phyloP scores from a whole-genome alignment of 2,329 filamentous ascomycete species.

The Exophiala sideris region DNA sequence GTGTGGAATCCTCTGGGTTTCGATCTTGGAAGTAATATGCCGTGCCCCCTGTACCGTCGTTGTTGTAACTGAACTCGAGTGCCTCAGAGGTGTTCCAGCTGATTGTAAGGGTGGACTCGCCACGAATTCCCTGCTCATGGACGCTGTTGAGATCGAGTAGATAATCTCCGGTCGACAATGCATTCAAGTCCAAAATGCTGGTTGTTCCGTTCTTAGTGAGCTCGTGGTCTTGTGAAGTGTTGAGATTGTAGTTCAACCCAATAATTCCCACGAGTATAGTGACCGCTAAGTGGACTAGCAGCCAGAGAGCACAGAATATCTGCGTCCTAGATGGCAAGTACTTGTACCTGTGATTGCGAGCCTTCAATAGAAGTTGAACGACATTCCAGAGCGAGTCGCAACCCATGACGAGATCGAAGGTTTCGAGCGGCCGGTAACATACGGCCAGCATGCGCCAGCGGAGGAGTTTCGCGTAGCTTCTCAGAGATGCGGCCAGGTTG shows the following conservation, averaged over 20 bases:
- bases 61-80: slow-evolving; percentile 23
- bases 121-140: slow-evolving; percentile 21
- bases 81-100: slow-evolving; percentile 5
- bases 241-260: slow-evolving; percentile 26
- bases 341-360: slow-evolving; percentile 6
- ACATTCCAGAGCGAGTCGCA: slow-evolving; percentile 24
- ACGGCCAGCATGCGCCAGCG: slow-evolving; percentile 23
- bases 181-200: slow-evolving; percentile 19
- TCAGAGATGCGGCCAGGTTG: slow-evolving; percentile 22
- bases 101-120: slow-evolving; percentile 10
- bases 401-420: slow-evolving; percentile 26
- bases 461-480: slow-evolving; percentile 23
- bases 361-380: slow-evolving; percentile 20
- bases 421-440: slow-evolving; percentile 21
- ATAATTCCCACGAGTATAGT: slow-evolving; percentile 25
- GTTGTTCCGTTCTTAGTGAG: slow-evolving; percentile 9
- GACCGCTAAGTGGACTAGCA: slow-evolving; percentile 21
- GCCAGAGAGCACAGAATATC: slow-evolving; percentile 20
- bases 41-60: slow-evolving; percentile 9
- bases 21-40: slow-evolving; percentile 23
- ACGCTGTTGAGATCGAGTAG: slow-evolving; percentile 10
- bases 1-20: slow-evolving; percentile 10
- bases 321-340: slow-evolving; percentile 22
- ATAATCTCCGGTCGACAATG: slow-evolving; percentile 13
- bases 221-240: slow-evolving; percentile 10